These are phyloP conservation scores for Viridothelium virens DNA, from an alignment of 495 filamentous ascomycete species.

Conservation along the genomic window DNA sequence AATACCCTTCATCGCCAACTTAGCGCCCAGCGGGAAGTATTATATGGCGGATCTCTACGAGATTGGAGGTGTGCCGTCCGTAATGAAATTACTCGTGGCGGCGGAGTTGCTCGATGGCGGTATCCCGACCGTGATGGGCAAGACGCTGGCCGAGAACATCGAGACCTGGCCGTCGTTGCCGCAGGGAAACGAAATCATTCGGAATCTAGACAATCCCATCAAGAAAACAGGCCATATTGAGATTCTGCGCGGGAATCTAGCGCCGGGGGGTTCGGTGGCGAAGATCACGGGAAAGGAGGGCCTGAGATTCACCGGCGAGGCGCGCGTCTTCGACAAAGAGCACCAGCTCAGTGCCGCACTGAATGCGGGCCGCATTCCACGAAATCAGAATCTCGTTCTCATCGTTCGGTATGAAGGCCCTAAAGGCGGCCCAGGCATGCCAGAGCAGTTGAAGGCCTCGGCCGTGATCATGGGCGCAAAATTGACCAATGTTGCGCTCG, in stretches of 20 bases:
- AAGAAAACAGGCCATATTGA: slow-evolving; percentile 84
- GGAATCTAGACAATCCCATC: slow-evolving; percentile 73
- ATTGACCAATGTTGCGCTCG: slow-evolving; percentile 78
- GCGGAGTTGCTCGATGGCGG: slow-evolving; percentile 72
- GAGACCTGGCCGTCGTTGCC: slow-evolving; percentile 70
- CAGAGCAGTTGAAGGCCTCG: slow-evolving; percentile 86
- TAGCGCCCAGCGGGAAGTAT: slow-evolving; percentile 80
- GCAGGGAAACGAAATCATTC: slow-evolving; percentile 77
- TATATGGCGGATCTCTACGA: slow-evolving; percentile 95
- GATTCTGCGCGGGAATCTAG: slow-evolving; percentile 82
- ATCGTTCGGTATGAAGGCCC: slow-evolving; percentile 95
- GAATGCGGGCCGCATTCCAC: slow-evolving; percentile 60
- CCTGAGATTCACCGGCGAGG: slow-evolving; percentile 68
- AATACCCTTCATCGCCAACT: slow-evolving; percentile 87
- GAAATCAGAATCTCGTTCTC: slow-evolving; percentile 76
- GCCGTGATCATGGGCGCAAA: slow-evolving; percentile 91
- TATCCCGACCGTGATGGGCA: slow-evolving; percentile 87
- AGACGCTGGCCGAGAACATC: slow-evolving; percentile 83
- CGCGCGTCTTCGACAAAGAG: slow-evolving; percentile 89
- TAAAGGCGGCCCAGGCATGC: slow-evolving; percentile 94
- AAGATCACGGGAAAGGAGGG: slow-evolving; percentile 99
- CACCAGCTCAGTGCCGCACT: slow-evolving; percentile 68
- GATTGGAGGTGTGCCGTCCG: slow-evolving; percentile 81
- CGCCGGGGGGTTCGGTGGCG: slow-evolving; percentile 85
- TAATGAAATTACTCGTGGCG: slow-evolving; percentile 85